Base-by-base conservation (phyloP, 176 grass and related monocot genomes). In the Miscanthus lutarioriparius region DNA sequence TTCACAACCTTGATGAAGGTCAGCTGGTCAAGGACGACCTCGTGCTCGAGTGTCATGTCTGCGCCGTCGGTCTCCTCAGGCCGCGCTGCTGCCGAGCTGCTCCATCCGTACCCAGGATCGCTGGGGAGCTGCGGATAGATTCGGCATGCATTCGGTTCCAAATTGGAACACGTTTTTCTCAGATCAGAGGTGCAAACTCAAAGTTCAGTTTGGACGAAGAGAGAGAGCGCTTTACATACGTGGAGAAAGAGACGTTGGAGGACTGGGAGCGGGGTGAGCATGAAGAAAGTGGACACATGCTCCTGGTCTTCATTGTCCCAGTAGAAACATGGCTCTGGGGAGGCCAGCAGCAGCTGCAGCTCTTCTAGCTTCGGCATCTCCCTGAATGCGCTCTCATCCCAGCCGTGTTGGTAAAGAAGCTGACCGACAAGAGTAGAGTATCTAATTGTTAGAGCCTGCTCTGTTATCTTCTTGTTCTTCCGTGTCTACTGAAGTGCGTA, bases 171-270 rank as follows among this genome's bases (percentile, higher is more conserved):
- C 53, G 9, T 22, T 22, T 56, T 56, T 54, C 51, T 54, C 20
- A 22, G 53, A 9, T 56, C 53, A 54, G 19, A 4, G 49, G 16
- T 53, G 49, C 49, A 53, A 20, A 19, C 51, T 54, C 51, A 54
- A 54, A 20, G 15, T 51, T 51, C 47, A n/a, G 7, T 22, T 56
- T 56, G 53, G 53, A 7, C 20, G n/a, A 56, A 23, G 54, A 44
- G 41, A 33, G 38, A 71, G 70, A 26, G 38, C 47, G 61, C 27
- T 25, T 54, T 71, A 82, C 39, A 17, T 47, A 47, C 83, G 33
- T 69, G 90, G 89, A 92, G 37, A 25, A 95, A 86, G 77, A 95
- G 88, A 45, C 85, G 87, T 35, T 88, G 76, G 8, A 92, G 79
- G 30, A 88, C 64, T 0, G 90, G 90, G 53, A 86, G 58, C 2